These are phyloP conservation scores for Mallotus japonicus DNA, from an alignment of 441 rosid species.

Conservation along the genomic window DNA sequence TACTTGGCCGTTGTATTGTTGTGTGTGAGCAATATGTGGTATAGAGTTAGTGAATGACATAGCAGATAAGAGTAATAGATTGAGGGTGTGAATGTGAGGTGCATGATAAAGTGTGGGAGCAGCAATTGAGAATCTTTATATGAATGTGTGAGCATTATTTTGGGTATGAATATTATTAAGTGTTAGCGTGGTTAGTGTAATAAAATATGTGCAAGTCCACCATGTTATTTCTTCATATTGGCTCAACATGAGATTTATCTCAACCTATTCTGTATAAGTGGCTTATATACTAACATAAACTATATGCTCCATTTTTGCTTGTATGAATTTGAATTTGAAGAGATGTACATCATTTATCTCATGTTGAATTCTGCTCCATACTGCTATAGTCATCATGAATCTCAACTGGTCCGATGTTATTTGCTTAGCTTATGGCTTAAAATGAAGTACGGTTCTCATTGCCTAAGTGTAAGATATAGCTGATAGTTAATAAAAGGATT, in stretches of 20 bases:
- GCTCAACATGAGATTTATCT: background rate
- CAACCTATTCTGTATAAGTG: background rate
- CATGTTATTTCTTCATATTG: no score
- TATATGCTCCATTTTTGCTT: background rate
- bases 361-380: background rate
- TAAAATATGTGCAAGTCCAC: no score
- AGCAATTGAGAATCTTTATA: no score
- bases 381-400: background rate
- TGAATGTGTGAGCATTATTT: no score
- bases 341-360: background rate
- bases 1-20: no score
- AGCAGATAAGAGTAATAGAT: no score
- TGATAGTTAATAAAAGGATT: background rate
- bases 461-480: background rate
- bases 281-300: background rate
- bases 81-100: no score
- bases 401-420: background rate
- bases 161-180: no score
- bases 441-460: background rate
- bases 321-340: background rate
- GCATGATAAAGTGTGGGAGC: no score
- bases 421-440: background rate
- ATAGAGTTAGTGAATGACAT: no score
- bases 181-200: no score
- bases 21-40: no score